Evolutionary conservation across 192 early-diverging fungal genomes (phyloP).

Genomic region (Haplosporangium gracile): DNA sequence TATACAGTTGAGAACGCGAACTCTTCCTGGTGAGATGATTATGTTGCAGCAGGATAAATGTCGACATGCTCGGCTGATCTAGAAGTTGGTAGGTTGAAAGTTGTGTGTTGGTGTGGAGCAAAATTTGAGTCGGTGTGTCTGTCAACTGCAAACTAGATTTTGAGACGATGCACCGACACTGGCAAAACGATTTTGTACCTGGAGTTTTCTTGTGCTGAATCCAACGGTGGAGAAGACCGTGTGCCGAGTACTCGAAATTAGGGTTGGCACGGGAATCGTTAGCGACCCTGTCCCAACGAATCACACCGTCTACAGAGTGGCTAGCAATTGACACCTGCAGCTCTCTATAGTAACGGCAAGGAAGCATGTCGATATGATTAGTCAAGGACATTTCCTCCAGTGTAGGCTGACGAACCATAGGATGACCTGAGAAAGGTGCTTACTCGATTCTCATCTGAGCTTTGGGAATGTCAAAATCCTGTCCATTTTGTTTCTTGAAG

Average conservation of each 20-base stretch:
- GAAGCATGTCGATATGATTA: background rate
- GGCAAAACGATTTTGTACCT: slow-evolving; percentile 1
- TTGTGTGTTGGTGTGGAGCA: too few species aligned
- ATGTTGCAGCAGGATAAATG: slow-evolving; percentile 37
- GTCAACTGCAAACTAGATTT: background rate
- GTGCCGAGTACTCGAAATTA: slow-evolving; percentile 12
- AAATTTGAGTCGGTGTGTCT: background rate
- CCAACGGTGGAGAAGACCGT: slow-evolving; percentile 29
- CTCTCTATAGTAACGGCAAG: background rate
- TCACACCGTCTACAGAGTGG: background rate
- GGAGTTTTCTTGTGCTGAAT: background rate
- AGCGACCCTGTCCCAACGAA: slow-evolving; percentile 42
- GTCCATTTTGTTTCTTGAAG: slow-evolving; percentile 9
- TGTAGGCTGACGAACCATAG: background rate
- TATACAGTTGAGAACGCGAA: slow-evolving; percentile 43
- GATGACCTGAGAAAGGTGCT: background rate
- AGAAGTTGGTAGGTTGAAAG: background rate
- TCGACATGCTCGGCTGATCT: slow-evolving; percentile 8
- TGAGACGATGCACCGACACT: background rate
- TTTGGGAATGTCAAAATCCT: slow-evolving; percentile 6
- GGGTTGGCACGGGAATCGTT: slow-evolving; percentile 25
- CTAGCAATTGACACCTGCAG: background rate
- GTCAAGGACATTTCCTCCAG: background rate
- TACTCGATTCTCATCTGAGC: background rate
- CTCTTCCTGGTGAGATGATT: slow-evolving; percentile 32